phyloP scores from a whole-genome alignment of 352 stramenopile genomes.

The Albugo candida region DNA sequence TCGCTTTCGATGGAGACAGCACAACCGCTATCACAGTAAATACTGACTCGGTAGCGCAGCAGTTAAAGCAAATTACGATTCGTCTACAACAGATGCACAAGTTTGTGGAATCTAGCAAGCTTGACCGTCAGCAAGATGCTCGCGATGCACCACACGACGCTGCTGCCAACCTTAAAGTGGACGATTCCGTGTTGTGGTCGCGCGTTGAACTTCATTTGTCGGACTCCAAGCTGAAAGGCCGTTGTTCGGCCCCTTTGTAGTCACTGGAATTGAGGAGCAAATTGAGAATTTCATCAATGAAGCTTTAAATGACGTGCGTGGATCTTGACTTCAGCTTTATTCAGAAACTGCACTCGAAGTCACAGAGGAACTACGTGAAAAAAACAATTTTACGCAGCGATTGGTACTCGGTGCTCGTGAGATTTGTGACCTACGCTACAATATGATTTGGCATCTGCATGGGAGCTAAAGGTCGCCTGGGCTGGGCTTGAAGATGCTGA shows the following conservation, averaged over 20 bases:
- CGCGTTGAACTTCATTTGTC: slow-evolving; percentile 8
- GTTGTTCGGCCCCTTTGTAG: slow-evolving; percentile 9
- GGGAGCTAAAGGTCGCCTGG: slow-evolving; percentile 4
- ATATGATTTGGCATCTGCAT: no score
- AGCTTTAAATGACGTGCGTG: slow-evolving; percentile 7
- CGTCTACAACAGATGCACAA: not conserved
- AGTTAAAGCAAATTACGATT: not conserved
- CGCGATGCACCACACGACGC: not conserved
- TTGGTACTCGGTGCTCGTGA: slow-evolving; percentile 1
- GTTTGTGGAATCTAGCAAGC: not conserved
- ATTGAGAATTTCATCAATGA: slow-evolving; percentile 6
- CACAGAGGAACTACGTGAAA: slow-evolving; percentile 1
- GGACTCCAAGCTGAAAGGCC: slow-evolving; percentile 6
- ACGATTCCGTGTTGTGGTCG: slow-evolving; percentile 11
- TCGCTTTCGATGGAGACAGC: no score
- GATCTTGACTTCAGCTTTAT: slow-evolving; percentile 1
- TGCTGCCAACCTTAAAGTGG: slow-evolving; percentile 3
- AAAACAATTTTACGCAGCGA: slow-evolving; percentile 6
- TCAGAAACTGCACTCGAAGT: slow-evolving; percentile 9
- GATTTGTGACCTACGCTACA: slow-evolving; percentile 1
- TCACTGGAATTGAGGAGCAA: slow-evolving; percentile 1
- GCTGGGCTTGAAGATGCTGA: slow-evolving; percentile 6
- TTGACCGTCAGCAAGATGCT: not conserved
- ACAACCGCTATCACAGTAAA: no score
- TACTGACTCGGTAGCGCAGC: no score